These are phyloP conservation scores for Cicer yamashitae DNA, from an alignment of 306 rosid genomes.

Conservation along the genomic window DNA sequence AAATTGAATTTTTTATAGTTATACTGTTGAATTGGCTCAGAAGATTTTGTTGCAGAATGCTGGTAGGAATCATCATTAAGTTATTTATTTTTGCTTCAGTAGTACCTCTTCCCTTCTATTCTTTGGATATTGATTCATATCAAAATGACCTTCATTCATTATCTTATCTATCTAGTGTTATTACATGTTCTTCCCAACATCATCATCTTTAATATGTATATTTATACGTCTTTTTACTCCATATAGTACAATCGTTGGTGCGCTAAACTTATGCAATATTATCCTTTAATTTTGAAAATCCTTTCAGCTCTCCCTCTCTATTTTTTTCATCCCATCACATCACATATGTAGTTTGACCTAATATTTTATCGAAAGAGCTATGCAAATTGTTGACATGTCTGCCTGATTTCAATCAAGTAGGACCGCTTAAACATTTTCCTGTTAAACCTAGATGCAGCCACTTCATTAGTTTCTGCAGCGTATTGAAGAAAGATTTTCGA, in stretches of 20 bases:
- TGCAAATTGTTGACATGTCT: conserved; percentile 1
- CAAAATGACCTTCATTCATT: background rate
- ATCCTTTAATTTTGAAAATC: conserved; percentile 24
- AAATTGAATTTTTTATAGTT: background rate
- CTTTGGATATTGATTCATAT: background rate
- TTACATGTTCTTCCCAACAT: background rate
- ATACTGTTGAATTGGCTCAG: conserved; percentile 18
- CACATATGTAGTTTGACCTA: conserved; percentile 14
- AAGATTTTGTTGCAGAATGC: background rate
- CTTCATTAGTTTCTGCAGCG: background rate
- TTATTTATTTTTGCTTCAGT: conserved; percentile 3
- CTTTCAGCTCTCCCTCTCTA: background rate
- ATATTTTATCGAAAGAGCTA: conserved; percentile 1
- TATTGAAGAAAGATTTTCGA: background rate
- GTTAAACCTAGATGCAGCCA: background rate
- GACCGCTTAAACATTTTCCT: conserved; percentile 12
- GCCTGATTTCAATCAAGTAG: background rate
- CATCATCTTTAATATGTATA: background rate
- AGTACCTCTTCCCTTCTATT: background rate
- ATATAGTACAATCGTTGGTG: background rate
- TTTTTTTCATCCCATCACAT: background rate
- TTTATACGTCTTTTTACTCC: background rate
- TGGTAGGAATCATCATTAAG: conserved; percentile 12
- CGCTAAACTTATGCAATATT: background rate
- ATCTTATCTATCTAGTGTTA: background rate